These are phyloP conservation scores for Musa schizocarpa DNA, from an alignment of 176 grass and related monocot species.

Conservation along the genomic window DNA sequence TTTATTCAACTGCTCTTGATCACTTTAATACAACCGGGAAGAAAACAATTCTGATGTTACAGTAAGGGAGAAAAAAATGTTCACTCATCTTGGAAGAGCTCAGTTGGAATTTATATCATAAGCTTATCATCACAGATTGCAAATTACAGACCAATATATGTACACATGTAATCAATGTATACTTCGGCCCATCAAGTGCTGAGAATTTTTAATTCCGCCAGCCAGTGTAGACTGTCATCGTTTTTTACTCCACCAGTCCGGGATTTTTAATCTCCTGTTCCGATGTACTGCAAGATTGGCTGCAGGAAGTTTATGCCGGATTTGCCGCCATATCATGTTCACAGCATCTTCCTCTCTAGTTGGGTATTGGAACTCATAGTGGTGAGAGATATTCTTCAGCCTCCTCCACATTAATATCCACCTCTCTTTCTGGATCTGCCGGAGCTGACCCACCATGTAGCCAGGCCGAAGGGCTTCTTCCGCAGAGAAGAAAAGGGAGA, in stretches of 20 bases:
- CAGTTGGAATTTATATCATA: not conserved
- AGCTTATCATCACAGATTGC: not conserved
- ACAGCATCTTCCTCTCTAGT: constrained; percentile 58
- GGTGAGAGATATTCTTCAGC: constrained; percentile 56
- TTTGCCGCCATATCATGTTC: constrained; percentile 80
- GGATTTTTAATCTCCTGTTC: constrained; percentile 68
- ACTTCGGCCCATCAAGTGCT: not conserved
- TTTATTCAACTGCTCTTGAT: too few species aligned
- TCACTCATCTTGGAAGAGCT: not conserved
- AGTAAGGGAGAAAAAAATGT: not conserved
- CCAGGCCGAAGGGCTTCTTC: constrained; percentile 60
- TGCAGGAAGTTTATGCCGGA: constrained; percentile 59
- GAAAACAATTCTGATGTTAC: not conserved
- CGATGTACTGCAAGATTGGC: constrained; percentile 63
- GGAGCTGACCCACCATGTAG: constrained; percentile 61
- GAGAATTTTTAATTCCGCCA: not conserved
- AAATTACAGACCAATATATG: not conserved
- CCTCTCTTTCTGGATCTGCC: constrained; percentile 46
- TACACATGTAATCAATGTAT: not conserved
- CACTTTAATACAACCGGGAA: not conserved
- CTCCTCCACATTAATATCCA: constrained; percentile 75
- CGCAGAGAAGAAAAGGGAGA: constrained; percentile 86
- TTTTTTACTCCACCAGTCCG: constrained; percentile 69
- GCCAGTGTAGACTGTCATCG: not conserved
- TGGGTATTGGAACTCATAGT: constrained; percentile 75